Evolutionary conservation across 164 flowering plant species (phyloP).

Genomic region (Magnolia officinalis): DNA sequence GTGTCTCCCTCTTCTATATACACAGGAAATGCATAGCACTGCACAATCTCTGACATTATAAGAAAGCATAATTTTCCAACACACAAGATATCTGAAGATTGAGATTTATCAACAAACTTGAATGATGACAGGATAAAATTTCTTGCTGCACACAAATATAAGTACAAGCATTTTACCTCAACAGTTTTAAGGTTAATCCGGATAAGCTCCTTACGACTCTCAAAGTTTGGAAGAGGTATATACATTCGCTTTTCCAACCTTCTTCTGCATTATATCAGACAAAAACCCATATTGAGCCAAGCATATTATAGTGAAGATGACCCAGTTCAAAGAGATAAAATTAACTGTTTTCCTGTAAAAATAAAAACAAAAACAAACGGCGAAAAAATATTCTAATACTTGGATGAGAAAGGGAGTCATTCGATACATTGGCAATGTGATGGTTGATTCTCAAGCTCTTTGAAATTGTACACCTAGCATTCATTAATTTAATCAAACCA

Average conservation of each 20-base stretch:
- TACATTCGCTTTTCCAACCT: conserved; percentile 91
- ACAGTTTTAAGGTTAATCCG: conserved; percentile 85
- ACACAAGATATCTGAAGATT: too few relatives aligned
- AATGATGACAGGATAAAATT: too few relatives aligned
- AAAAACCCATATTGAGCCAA: background rate
- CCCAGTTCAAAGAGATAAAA: background rate
- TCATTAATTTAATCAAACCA: background rate
- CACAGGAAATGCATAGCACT: too few relatives aligned
- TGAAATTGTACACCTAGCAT: too few relatives aligned
- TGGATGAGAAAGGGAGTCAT: too few relatives aligned
- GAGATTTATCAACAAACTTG: too few relatives aligned
- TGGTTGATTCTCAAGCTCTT: too few relatives aligned
- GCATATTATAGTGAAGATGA: background rate
- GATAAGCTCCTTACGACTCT: conserved; percentile 95
- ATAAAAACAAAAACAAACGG: background rate
- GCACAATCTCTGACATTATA: too few relatives aligned
- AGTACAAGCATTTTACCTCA: conserved; percentile 47
- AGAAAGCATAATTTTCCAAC: too few relatives aligned
- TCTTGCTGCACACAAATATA: too few relatives aligned
- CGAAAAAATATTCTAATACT: background rate
- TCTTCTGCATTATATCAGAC: conserved; percentile 59
- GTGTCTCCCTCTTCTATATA: too few relatives aligned
- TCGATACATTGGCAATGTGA: too few relatives aligned
- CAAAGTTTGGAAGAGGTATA: conserved; percentile 93
- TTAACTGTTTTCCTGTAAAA: background rate